phyloP scores from a whole-genome alignment of 345 rosid genomes.

The Eucalyptus brandiana region DNA sequence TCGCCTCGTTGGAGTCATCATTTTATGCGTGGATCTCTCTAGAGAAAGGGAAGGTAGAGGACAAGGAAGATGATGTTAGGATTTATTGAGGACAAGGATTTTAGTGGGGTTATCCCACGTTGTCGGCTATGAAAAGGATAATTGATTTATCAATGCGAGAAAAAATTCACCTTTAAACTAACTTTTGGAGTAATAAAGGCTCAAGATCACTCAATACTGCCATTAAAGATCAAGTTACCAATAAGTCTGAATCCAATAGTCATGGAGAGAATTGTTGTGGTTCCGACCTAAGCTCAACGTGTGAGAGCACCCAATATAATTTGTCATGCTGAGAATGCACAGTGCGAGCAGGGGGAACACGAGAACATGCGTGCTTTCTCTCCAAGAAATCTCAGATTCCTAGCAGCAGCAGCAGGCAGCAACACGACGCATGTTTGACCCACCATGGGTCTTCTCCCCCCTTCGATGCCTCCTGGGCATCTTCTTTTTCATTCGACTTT shows the following conservation, averaged over 20 bases:
- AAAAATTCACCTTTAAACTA: too few species aligned
- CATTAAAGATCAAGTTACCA: too few species aligned
- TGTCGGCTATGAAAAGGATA: too few species aligned
- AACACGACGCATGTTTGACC: neutral
- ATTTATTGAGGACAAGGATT: too few species aligned
- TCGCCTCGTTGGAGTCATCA: neutral
- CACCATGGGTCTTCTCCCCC: neutral
- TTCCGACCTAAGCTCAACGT: too few species aligned
- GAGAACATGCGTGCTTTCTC: neutral
- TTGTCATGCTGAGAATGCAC: neutral
- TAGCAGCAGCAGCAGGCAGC: neutral
- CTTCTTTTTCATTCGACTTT: neutral
- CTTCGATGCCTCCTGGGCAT: neutral
- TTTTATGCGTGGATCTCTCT: neutral
- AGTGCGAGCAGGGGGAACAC: neutral
- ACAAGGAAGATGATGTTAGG: neutral
- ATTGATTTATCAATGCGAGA: accelerated
- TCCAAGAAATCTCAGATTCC: neutral
- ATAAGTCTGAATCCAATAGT: too few species aligned
- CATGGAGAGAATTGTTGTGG: too few species aligned
- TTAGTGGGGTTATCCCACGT: too few species aligned
- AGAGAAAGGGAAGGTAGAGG: neutral
- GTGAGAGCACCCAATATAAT: too few species aligned
- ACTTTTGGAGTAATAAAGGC: accelerated
- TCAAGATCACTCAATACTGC: too few species aligned